Evolutionary conservation across 352 stramenopile genomes (phyloP), one percentile per base, ranked within the genome.

Genomic region (Elongisporangium anandrum): DNA sequence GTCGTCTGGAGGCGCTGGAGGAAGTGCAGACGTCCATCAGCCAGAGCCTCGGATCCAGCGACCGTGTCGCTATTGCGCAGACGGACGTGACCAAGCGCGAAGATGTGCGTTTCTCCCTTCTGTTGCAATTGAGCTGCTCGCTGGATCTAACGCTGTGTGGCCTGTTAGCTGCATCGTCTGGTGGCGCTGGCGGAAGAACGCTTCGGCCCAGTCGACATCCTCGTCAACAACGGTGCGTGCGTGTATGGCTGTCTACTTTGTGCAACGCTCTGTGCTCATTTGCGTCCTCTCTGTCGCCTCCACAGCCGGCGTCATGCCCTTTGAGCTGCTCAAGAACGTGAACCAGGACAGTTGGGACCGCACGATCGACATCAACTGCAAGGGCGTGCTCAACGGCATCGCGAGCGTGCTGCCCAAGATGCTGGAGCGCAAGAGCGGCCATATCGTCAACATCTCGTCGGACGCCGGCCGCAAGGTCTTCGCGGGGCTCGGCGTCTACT

Each of bases 341-440:
- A 85, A 95, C 57, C 81, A 95, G 72, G 91, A 97, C 70, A 90
- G 94, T 63, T 98, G 93, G 91, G 83, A 97, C 54, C 73, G 70
- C 65, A 96, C 85, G 13, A 89, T 98, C 50, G 92, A 97, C 68
- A 90, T 97, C 48, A 98, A 98, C 72, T 97, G 89, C 77, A 97
- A 97, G 64, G 93, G 91, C 26, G 78, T 86, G 19, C 81, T 97
- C 59, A 94, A 97, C 68, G 88, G 88, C 20, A 84, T 97, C 62
- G 88, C 77, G 0, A 75, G 75, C 8, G 82, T 88, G 48, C 67
- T 92, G 24, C 79, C 80, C 3, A 71, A 87, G 39, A 93, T 95
- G 81, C 58, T 94, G 47, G 77, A 70, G 52, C 80, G 80, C 19
- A 88, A 91, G 69, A 68, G 59, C 13, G 84, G 86, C 12, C 86